Percentiles rank a stretch among this genome's conserved stretches.
Evolutionary conservation across 1,284 basidiomycete genomes (phyloP).

Genomic region (Trichosporon sp.): DNA sequence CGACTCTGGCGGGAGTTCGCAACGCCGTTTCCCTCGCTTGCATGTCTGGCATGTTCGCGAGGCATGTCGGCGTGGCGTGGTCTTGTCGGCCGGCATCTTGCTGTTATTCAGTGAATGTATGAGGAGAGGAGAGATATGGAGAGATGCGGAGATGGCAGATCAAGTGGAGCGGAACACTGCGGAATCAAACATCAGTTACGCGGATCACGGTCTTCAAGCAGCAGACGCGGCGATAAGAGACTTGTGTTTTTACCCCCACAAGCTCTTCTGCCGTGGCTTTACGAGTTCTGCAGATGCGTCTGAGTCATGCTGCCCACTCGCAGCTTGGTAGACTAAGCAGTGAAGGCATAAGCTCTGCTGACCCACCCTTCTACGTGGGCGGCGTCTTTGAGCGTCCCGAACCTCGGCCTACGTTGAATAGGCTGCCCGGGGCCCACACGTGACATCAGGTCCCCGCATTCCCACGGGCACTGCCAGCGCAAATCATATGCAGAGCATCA

Average conservation of each 20-base stretch:
- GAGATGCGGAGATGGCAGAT: neutral
- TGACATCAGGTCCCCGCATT: neutral
- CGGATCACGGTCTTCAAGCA: neutral
- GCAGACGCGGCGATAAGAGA: no score
- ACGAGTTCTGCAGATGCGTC: neutral
- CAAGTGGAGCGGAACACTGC: neutral
- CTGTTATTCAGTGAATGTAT: neutral
- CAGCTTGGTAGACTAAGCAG: neutral
- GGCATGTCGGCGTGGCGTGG: neutral
- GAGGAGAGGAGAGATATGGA: neutral
- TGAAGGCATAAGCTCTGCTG: neutral
- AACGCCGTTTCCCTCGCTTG: neutral
- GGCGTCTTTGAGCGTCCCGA: neutral
- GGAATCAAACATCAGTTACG: neutral
- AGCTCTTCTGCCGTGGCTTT: neutral
- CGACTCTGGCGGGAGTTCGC: neutral
- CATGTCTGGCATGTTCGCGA: neutral
- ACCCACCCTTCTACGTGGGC: neutral
- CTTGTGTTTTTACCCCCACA: no score
- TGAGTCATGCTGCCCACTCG: neutral
- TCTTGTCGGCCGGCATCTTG: neutral
- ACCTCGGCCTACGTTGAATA: neutral
- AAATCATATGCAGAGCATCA: neutral
- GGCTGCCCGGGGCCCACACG: neutral
- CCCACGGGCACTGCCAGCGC: neutral